phyloP scores from a whole-genome alignment of 345 rosid species.

The Melaleuca quinquenervia region DNA sequence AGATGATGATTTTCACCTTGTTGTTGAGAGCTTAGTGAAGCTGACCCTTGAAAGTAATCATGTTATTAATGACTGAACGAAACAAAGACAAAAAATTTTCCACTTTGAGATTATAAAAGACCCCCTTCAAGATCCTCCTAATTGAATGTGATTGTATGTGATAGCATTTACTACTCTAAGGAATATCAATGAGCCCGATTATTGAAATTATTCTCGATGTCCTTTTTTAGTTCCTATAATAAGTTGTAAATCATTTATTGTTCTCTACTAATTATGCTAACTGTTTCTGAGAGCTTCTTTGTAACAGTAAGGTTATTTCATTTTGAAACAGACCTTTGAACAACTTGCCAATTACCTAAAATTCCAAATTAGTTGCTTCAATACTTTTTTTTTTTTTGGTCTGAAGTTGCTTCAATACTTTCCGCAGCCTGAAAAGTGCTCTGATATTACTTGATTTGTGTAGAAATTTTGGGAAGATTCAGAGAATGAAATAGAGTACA shows the following conservation, averaged over 20 bases:
- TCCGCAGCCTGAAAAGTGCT: neutral
- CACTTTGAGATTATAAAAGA: neutral
- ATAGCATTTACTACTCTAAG: neutral
- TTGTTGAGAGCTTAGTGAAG: neutral
- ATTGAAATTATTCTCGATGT: neutral
- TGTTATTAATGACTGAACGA: neutral
- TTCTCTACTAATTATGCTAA: neutral
- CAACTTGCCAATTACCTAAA: neutral
- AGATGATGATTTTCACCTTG: neutral
- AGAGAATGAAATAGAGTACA: neutral
- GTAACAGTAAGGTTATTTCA: neutral
- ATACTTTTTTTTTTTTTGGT: too few species aligned
- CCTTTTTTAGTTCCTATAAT: neutral
- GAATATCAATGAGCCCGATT: neutral
- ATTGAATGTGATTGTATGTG: neutral
- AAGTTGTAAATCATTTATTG: neutral
- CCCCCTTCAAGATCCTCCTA: neutral
- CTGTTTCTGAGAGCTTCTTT: neutral
- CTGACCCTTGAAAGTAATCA: neutral
- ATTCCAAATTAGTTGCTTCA: neutral
- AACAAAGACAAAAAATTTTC: neutral
- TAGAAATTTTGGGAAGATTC: neutral
- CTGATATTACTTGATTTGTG: neutral
- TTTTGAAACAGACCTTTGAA: neutral
- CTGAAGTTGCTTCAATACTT: neutral